Conservation (phyloP, 495 filamentous ascomycete species). For the Rostrohypoxylon terebratum region DNA sequence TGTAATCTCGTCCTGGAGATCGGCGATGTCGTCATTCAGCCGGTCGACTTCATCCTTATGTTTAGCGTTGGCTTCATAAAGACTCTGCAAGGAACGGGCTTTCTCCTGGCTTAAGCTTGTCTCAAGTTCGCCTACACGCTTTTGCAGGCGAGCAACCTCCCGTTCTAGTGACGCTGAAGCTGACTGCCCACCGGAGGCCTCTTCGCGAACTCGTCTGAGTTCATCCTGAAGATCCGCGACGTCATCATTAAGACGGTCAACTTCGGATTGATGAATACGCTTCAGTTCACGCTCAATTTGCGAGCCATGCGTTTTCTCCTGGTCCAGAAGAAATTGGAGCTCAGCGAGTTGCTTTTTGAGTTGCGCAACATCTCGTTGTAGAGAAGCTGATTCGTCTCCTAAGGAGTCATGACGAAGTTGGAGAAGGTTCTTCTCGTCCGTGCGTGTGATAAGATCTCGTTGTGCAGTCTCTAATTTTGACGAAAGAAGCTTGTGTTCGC, state of each 20-base stretch:
- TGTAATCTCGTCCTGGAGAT: conserved; percentile 74
- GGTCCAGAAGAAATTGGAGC: conserved; percentile 67
- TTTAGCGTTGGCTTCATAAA: conserved; percentile 40
- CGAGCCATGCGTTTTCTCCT: conserved; percentile 68
- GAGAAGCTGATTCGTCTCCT: conserved; percentile 69
- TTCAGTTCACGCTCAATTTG: conserved; percentile 68
- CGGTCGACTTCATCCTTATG: conserved; percentile 40
- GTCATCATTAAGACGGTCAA: conserved; percentile 54
- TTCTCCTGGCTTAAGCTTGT: conserved; percentile 53
- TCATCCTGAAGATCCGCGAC: conserved; percentile 54
- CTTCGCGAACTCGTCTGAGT: conserved; percentile 52
- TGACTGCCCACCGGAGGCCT: conserved; percentile 55
- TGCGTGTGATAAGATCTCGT: conserved; percentile 65
- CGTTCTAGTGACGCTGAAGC: conserved; percentile 46
- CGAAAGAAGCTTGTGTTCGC: conserved; percentile 57
- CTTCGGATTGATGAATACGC: conserved; percentile 57
- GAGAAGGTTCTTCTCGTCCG: conserved; percentile 75
- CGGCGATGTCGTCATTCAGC: conserved; percentile 73
- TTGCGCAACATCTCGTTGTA: conserved; percentile 69
- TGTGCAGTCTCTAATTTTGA: conserved; percentile 63
- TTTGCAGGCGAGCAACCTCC: conserved; percentile 38
- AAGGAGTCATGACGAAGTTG: conserved; percentile 74
- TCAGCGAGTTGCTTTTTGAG: conserved; percentile 66
- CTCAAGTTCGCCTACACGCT: conserved; percentile 41
- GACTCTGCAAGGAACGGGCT: conserved; percentile 33